A percentile compares a stretch with the other conserved stretches of the same genome.
phyloP scores from a whole-genome alignment of 345 rosid species.

The Eucalyptus sp. region DNA sequence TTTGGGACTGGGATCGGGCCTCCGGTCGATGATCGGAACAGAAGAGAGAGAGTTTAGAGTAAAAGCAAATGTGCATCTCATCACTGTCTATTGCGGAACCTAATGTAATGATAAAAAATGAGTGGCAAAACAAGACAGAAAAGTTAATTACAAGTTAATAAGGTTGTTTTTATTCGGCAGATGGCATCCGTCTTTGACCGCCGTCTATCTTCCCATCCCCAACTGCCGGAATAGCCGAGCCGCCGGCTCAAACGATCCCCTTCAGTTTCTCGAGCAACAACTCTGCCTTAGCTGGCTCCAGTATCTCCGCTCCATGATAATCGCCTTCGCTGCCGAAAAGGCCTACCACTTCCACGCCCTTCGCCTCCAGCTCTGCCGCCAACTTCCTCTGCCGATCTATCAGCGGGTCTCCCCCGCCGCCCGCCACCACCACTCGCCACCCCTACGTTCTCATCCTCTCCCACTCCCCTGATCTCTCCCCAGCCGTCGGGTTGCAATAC shows the following conservation, averaged over 20 bases:
- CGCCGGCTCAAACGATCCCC: neutral
- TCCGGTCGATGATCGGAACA: neutral
- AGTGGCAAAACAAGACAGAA: too few relatives aligned
- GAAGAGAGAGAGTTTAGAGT: neutral
- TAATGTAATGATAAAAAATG: too few relatives aligned
- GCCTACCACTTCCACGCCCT: constrained; percentile 8
- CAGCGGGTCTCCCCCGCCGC: constrained; percentile 8
- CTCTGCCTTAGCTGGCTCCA: neutral
- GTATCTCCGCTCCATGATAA: neutral
- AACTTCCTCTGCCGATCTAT: constrained; percentile 16
- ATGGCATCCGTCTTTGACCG: neutral
- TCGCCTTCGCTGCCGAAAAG: neutral
- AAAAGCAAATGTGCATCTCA: neutral
- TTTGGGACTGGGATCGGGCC: neutral
- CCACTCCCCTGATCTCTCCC: neutral
- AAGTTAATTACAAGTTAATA: neutral
- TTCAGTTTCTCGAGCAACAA: neutral
- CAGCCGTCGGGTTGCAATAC: constrained; percentile 16
- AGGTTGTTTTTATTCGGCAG: neutral
- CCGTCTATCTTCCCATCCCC: neutral
- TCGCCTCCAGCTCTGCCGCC: neutral
- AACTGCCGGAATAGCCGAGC: neutral
- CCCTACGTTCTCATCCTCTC: neutral
- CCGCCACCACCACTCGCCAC: constrained; percentile 4
- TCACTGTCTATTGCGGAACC: neutral